Evolutionary conservation across 192 early-diverging fungal species (phyloP).

Genomic region (Podila minutissima): DNA sequence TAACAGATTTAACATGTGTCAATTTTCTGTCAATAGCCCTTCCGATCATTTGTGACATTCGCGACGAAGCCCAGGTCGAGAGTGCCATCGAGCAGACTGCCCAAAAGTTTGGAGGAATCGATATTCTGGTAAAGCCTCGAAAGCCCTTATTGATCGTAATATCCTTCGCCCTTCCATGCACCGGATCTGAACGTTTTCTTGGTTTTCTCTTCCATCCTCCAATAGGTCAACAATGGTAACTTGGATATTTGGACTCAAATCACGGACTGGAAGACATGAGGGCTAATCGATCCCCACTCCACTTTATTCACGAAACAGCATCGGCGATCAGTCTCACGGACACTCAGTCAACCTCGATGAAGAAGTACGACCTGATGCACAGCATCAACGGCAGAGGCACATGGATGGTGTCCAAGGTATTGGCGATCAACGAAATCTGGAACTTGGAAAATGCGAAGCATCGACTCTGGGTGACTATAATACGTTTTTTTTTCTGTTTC

Average conservation of each 20-base stretch:
- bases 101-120: conserved; percentile 78
- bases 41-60: conserved; percentile 85
- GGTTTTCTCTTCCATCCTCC: not conserved
- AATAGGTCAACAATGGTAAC: conserved; percentile 43
- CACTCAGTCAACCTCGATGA: conserved; percentile 62
- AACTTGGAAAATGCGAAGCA: not conserved
- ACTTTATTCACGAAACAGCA: conserved; percentile 35
- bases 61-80: conserved; percentile 79
- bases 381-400: conserved; percentile 82
- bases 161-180: not conserved
- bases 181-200: not conserved
- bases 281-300: not conserved
- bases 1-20: too few relatives aligned
- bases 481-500: not conserved
- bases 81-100: conserved; percentile 73
- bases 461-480: too few relatives aligned
- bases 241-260: too few relatives aligned
- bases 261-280: not conserved
- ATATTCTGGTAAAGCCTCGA: conserved; percentile 68
- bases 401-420: conserved; percentile 78
- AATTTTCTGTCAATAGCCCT: conserved; percentile 56
- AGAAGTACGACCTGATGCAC: conserved; percentile 82
- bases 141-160: conserved; percentile 56
- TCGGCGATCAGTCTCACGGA: conserved; percentile 77
- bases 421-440: not conserved